Percentiles rank a stretch among this genome's conserved stretches.
Conservation (phyloP, 2,329 filamentous ascomycete species). For the Dactylellina drechsleri region DNA sequence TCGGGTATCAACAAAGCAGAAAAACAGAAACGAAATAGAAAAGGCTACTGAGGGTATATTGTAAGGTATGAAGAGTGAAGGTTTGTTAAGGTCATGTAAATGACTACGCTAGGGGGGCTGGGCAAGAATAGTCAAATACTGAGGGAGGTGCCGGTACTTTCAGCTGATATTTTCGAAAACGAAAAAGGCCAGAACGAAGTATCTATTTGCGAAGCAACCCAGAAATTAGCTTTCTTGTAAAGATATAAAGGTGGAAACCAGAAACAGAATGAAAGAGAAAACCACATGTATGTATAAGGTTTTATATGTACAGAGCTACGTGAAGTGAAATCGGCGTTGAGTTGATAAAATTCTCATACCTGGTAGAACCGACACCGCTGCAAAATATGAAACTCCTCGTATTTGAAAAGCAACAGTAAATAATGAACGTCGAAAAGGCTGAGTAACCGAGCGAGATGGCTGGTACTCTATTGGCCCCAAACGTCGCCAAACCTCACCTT, state of each 20-base stretch:
- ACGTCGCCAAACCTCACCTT: conserved; percentile 44
- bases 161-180: conserved; percentile 27
- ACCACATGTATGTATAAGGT: no score
- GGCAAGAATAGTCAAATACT: conserved; percentile 13
- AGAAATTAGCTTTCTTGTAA: conserved; percentile 21
- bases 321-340: conserved; percentile 1
- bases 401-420: conserved; percentile 29
- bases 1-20: conserved; percentile 47
- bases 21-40: conserved; percentile 15
- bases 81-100: conserved; percentile 25
- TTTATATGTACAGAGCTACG: no score
- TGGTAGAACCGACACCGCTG: conserved; percentile 33
- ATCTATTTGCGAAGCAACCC: conserved; percentile 27
- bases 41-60: conserved; percentile 9
- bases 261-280: background rate
- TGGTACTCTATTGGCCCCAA: conserved; percentile 41
- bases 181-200: conserved; percentile 33
- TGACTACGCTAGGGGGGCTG: conserved; percentile 5
- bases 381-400: conserved; percentile 14
- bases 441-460: conserved; percentile 29
- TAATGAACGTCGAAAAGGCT: conserved; percentile 23
- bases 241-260: background rate
- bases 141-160: conserved; percentile 36
- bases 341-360: conserved; percentile 45
- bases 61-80: conserved; percentile 6